A percentile compares a stretch with the other conserved stretches of the same genome.
Evolutionary conservation across 2,329 filamentous ascomycete genomes (phyloP).

Genomic region (Periconia sp.): DNA sequence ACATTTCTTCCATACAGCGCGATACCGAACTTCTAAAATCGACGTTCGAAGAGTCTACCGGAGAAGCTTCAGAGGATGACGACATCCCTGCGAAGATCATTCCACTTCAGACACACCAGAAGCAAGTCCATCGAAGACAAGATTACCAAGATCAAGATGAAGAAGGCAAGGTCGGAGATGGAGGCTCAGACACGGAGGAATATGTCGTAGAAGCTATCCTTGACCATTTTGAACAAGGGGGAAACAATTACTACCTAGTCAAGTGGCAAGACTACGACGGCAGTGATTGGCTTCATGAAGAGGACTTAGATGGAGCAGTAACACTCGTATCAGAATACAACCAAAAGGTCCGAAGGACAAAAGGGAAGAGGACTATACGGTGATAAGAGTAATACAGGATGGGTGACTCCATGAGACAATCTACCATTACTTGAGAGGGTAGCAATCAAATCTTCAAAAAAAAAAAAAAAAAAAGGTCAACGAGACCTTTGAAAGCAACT

Average conservation of each 20-base stretch:
- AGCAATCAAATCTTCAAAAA: not conserved
- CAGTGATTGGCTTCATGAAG: conserved; percentile 37
- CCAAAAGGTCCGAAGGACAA: conserved; percentile 12
- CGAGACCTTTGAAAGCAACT: not conserved
- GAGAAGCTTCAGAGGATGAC: no score
- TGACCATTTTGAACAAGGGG: conserved; percentile 26
- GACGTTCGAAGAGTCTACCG: no score
- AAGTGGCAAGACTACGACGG: conserved; percentile 43
- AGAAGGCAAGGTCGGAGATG: conserved; percentile 8
- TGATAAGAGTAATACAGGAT: no score
- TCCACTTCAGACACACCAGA: no score
- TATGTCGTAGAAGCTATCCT: conserved; percentile 38
- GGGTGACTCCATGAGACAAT: conserved; percentile 11
- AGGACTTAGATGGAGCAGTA: conserved; percentile 30
- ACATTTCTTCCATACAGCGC: no score
- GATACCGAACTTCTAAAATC: no score
- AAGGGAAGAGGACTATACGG: conserved; percentile 12
- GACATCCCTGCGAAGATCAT: no score
- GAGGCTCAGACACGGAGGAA: conserved; percentile 22
- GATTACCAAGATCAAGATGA: not conserved
- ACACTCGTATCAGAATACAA: conserved; percentile 37
- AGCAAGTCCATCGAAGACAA: conserved; percentile 7
- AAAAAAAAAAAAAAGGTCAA: not conserved
- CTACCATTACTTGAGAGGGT: not conserved
- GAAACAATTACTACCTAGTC: conserved; percentile 36